Evolutionary conservation across 2,329 filamentous ascomycete species (phyloP).

Genomic region (Dactylellina sp.): DNA sequence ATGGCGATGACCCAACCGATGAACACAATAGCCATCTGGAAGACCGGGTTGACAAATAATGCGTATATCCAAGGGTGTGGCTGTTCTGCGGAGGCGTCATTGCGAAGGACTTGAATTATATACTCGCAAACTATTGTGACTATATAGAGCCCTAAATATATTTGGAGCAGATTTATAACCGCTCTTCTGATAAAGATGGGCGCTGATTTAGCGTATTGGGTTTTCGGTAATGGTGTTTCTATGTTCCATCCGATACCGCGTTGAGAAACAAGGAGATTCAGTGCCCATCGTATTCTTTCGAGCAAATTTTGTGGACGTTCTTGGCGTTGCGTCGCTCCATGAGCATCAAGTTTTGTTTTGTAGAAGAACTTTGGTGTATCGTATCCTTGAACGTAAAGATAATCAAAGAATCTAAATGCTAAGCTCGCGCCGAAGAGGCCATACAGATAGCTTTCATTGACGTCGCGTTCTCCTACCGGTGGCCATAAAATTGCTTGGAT

Average conservation of each 20-base stretch:
- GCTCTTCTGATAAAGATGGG: constrained; percentile 15
- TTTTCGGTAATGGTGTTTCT: constrained; percentile 30
- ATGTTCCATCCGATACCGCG: constrained; percentile 53
- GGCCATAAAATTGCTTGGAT: constrained; percentile 23
- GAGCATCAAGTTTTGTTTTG: neutral
- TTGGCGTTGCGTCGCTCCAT: neutral
- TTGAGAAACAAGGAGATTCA: constrained; percentile 24
- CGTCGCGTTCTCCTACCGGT: constrained; percentile 10
- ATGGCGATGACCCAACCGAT: constrained; percentile 28
- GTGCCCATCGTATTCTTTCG: constrained; percentile 20
- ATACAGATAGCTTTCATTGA: constrained; percentile 37
- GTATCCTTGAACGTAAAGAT: constrained; percentile 47
- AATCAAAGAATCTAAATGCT: constrained; percentile 23
- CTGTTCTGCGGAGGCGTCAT: neutral
- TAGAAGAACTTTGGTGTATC: constrained; percentile 37
- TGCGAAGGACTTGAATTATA: constrained; percentile 19
- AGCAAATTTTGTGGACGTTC: constrained; percentile 15
- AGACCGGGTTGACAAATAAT: constrained; percentile 13
- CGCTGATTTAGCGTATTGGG: neutral
- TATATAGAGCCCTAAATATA: constrained; percentile 33
- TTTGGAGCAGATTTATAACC: constrained; percentile 11
- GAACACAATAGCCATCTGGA: constrained; percentile 27
- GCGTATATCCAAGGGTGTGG: constrained; percentile 15
- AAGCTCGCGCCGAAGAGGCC: constrained; percentile 27
- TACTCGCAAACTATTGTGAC: constrained; percentile 4